These are phyloP conservation scores for Fragaria nilgerrensis DNA, from an alignment of 306 rosid species.

Conservation along the genomic window DNA sequence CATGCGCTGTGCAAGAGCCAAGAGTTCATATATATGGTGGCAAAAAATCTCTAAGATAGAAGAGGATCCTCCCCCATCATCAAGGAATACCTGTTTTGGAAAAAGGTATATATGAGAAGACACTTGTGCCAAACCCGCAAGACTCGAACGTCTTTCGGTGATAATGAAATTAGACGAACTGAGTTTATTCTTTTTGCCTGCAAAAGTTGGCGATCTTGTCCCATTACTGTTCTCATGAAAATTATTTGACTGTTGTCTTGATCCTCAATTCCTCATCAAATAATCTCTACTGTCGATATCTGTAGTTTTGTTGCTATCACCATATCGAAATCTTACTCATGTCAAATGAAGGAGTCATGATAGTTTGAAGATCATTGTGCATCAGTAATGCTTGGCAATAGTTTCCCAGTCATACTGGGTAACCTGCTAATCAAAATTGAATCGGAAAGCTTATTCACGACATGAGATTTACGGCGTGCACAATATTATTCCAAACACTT, in stretches of 20 bases:
- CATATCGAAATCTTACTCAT: background rate
- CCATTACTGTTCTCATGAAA: background rate
- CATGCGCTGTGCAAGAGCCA: conserved; percentile 8
- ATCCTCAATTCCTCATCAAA: background rate
- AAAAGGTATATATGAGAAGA: background rate
- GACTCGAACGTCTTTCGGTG: conserved; percentile 20
- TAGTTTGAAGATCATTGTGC: background rate
- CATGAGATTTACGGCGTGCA: no score
- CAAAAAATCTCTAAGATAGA: background rate
- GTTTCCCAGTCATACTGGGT: background rate
- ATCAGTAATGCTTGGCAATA: background rate
- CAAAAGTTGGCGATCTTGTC: conserved; percentile 34
- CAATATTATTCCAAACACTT: no score
- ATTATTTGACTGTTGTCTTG: background rate
- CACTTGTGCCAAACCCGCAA: conserved; percentile 16
- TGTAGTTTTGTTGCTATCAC: background rate
- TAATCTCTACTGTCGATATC: background rate
- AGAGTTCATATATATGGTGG: background rate
- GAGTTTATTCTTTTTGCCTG: conserved; percentile 6
- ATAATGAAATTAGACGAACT: conserved; percentile 9
- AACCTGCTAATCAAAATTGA: background rate
- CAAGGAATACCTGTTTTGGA: background rate
- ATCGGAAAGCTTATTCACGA: no score
- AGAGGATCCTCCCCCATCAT: background rate
- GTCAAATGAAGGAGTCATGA: background rate